phyloP scores from a whole-genome alignment of 2,329 filamentous ascomycete genomes.

The Fusarium marasasianum region DNA sequence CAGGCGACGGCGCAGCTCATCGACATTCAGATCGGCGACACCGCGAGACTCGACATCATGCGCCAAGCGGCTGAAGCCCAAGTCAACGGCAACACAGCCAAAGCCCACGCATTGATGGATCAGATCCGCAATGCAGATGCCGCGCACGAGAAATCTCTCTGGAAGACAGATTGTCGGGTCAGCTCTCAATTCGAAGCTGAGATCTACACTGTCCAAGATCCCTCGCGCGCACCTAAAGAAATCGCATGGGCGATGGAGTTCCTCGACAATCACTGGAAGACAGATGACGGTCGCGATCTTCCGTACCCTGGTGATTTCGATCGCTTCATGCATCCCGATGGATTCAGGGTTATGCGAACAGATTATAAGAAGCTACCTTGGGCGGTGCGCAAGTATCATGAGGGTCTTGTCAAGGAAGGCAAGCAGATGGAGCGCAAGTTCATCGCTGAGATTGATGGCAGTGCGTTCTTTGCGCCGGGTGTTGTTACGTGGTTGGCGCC shows the following conservation, averaged over 20 bases:
- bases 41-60: not conserved
- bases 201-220: conserved; percentile 15
- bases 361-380: conserved; percentile 23
- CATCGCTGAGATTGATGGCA: conserved; percentile 21
- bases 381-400: conserved; percentile 24
- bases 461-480: conserved; percentile 28
- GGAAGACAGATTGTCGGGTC: conserved; percentile 14
- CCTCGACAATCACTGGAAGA: conserved; percentile 26
- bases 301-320: conserved; percentile 27
- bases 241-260: conserved; percentile 22
- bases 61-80: conserved; percentile 2
- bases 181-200: conserved; percentile 15
- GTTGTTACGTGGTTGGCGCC: conserved; percentile 23
- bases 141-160: not conserved
- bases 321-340: conserved; percentile 19
- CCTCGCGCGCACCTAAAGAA: conserved; percentile 2
- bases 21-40: conserved; percentile 18
- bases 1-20: conserved; percentile 12
- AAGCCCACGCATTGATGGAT: not conserved
- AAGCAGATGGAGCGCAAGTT: conserved; percentile 21
- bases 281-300: conserved; percentile 16
- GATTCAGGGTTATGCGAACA: conserved; percentile 16
- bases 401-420: conserved; percentile 13
- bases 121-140: not conserved
- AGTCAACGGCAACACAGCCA: not conserved